Evolutionary conservation across 768 basidiomycete genomes (phyloP), one percentile per base, ranked within the genome.

Genomic region (button mushroom (Agaricus bisporus)): DNA sequence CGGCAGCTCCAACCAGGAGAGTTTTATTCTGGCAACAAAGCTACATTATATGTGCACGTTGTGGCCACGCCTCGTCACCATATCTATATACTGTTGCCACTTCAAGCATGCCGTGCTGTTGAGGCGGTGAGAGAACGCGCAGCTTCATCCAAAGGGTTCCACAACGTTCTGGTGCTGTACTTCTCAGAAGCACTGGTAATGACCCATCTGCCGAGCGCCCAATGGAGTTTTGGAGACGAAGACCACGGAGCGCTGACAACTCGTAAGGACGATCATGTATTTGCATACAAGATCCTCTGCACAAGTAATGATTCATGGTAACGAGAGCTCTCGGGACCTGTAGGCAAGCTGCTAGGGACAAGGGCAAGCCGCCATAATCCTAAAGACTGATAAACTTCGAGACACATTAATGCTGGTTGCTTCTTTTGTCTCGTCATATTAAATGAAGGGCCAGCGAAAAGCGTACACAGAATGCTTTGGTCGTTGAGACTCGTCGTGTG

Each of bases 71-170:
- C 53, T 25, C 37, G 37, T 48, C 38, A 53, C 35, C 22, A 53
- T 43, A 20, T 41, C 38, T 41, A 52, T 45, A 46, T 29, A 48
- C 36, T 25, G 29, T 54, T 42, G 38, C 53, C 39, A 20, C 48
- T 48, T 54, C 46, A 54, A 46, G 38, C 46, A 54, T 39, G 47
- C 53, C 53, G 41, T 48, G 53, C 53, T 54, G 53, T 39, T 54
- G 53, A 45, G 46, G 44, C 53, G 41, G 47, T 48, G 32, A 38
- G 17, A 41, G 36, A 53, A 18, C 37, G 28, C 49, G 43, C 42
- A 52, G 51, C 44, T 26, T 45, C 53, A 54, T 42, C 36, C 46
- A 41, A 54, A 48, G 39, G 46, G 53, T 44, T n/a, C 22, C 5
- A 17, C 25, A 46, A 41, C 52, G 53, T 54, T 48, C 39, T 41